Evolutionary conservation across 352 stramenopile species (phyloP).

Genomic region (Globisporangium rhizosaccharum): DNA sequence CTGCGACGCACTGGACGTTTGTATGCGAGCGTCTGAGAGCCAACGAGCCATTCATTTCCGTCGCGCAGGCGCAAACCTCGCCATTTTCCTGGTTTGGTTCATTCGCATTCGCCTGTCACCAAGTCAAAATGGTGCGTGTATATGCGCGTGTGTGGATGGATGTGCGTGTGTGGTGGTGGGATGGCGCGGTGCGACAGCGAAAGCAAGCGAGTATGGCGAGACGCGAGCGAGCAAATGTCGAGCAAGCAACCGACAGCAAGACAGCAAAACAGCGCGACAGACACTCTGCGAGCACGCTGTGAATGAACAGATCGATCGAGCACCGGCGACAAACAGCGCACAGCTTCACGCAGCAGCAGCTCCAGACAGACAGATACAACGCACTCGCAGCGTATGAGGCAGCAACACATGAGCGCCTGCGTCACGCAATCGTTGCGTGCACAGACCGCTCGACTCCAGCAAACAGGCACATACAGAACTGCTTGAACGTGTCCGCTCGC

Average conservation of each 20-base stretch:
- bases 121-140: conserved; percentile 79
- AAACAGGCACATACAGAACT: too few species aligned
- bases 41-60: conserved; percentile 85
- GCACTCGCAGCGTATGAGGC: too few species aligned
- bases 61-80: conserved; percentile 16
- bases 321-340: background rate
- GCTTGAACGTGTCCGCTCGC: too few species aligned
- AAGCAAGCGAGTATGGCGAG: background rate
- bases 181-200: background rate
- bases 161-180: background rate
- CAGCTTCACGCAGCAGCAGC: background rate
- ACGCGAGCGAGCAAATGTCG: background rate
- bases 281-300: background rate
- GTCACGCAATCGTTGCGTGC: too few species aligned
- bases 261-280: background rate
- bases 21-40: conserved; percentile 37
- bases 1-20: conserved; percentile 23
- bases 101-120: conserved; percentile 87
- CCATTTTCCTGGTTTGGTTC: conserved; percentile 24
- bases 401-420: too few species aligned
- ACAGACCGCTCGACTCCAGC: too few species aligned
- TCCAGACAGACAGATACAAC: too few species aligned
- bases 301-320: too few species aligned
- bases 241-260: background rate
- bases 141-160: conserved; percentile 3